Evolutionary conservation across 148 eudicot genomes (phyloP).

Genomic region (Mesembryanthemum crystallinum): DNA sequence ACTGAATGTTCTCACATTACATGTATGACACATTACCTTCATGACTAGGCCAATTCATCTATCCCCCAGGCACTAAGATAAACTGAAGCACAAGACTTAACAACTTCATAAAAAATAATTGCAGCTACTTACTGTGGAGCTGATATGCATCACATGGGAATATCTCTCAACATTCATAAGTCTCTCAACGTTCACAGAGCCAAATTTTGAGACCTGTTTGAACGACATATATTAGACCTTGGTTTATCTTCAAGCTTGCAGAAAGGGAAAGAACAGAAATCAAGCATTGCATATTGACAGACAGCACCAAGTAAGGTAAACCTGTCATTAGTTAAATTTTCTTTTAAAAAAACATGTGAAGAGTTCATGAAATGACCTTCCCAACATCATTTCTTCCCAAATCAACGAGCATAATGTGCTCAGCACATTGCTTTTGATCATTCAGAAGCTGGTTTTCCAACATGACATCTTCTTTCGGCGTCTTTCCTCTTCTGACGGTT

Average conservation of each 20-base stretch:
- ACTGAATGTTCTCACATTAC: constrained; percentile 8
- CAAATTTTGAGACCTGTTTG: constrained; percentile 81
- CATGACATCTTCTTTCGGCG: constrained; percentile 81
- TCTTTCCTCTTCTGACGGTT: constrained; percentile 90
- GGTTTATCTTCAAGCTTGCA: background rate
- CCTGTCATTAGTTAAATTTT: background rate
- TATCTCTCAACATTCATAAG: constrained; percentile 93
- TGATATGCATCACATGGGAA: constrained; percentile 99
- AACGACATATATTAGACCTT: constrained; percentile 15
- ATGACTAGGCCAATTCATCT: background rate
- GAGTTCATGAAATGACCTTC: constrained; percentile 47
- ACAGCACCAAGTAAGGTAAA: background rate
- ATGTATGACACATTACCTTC: constrained; percentile 3
- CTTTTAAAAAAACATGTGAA: background rate
- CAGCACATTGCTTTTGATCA: constrained; percentile 93
- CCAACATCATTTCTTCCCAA: constrained; percentile 99
- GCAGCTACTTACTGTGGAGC: constrained; percentile 77
- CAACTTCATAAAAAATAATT: background rate
- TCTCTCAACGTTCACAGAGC: constrained; percentile 92
- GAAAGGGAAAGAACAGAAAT: background rate
- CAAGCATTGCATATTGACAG: background rate
- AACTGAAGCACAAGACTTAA: background rate
- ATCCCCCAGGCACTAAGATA: background rate
- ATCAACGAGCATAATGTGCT: constrained; percentile 98
- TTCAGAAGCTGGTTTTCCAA: constrained; percentile 78